Conservation (phyloP, 257 asterid species). For the Petunia secreta region DNA sequence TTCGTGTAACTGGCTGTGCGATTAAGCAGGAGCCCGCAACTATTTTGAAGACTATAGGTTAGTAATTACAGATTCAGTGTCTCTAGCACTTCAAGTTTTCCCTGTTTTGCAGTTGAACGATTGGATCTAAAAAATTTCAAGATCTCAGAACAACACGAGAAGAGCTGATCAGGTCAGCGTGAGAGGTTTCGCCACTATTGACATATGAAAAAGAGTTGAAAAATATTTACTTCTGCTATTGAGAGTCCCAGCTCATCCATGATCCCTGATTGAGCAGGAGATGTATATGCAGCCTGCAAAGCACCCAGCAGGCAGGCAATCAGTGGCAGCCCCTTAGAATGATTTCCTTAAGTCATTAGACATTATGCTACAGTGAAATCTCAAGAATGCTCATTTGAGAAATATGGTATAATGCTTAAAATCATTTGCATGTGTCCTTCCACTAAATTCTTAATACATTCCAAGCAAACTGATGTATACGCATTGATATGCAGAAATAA, state of each 20-base stretch:
- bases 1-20: neutral
- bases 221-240: constrained; percentile 29
- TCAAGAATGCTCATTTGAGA: neutral
- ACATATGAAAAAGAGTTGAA: neutral
- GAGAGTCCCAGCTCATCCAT: constrained; percentile 37
- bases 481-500: neutral
- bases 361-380: neutral
- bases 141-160: neutral
- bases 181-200: neutral
- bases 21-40: neutral
- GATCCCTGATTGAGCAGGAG: constrained; percentile 42
- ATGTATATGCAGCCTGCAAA: constrained; percentile 33
- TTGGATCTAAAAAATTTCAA: neutral
- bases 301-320: neutral
- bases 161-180: neutral
- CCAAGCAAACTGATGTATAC: neutral
- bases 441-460: neutral
- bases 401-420: neutral
- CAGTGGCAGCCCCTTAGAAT: neutral
- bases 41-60: neutral
- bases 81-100: neutral
- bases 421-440: neutral
- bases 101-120: neutral
- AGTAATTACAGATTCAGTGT: neutral
- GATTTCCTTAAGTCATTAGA: neutral